Conservation (phyloP, 805 yeast genomes). For the Schwanniomyces vanrijiae region DNA sequence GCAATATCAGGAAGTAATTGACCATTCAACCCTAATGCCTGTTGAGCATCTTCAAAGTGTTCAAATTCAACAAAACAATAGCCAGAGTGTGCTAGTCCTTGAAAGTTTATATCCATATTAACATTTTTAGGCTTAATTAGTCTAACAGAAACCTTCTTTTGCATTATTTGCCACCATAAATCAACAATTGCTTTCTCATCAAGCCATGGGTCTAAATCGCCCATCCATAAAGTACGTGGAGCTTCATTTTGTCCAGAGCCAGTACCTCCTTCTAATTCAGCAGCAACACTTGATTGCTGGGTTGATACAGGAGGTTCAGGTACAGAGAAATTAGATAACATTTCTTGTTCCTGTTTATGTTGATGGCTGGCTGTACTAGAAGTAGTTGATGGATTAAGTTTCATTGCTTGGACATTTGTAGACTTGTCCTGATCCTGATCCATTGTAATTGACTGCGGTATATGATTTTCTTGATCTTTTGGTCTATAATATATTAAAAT, state of each 20-base stretch:
- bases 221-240: constrained; percentile 86
- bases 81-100: constrained; percentile 46
- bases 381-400: constrained; percentile 12
- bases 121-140: constrained; percentile 50
- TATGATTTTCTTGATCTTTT: neutral
- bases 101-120: constrained; percentile 21
- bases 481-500: neutral
- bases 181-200: constrained; percentile 57
- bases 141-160: constrained; percentile 62
- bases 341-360: constrained; percentile 44
- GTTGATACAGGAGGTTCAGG: constrained; percentile 44
- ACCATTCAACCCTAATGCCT: constrained; percentile 67
- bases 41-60: constrained; percentile 65
- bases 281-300: constrained; percentile 34
- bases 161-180: constrained; percentile 59
- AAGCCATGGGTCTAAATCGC: constrained; percentile 79
- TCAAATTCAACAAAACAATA: constrained; percentile 80
- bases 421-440: neutral
- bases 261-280: constrained; percentile 16
- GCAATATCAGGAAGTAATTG: constrained; percentile 59
- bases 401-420: constrained; percentile 1
- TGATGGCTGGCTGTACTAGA: constrained; percentile 39
- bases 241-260: constrained; percentile 24
- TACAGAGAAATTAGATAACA: constrained; percentile 36
- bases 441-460: neutral